phyloP scores from a whole-genome alignment of 768 basidiomycete genomes.

The Suillus lakei region DNA sequence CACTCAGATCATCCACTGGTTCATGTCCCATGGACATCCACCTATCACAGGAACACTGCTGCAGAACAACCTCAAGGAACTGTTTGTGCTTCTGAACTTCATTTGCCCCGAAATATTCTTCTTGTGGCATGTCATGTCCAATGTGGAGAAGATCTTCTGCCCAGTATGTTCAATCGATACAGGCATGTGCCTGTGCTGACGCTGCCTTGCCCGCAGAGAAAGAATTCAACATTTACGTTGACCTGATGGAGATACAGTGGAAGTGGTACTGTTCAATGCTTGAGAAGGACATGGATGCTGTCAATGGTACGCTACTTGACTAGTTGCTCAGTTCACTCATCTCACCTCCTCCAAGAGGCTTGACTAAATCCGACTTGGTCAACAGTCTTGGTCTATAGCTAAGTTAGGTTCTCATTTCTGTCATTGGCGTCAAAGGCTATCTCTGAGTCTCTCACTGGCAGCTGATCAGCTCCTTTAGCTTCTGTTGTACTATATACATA shows the following conservation, averaged over 20 bases:
- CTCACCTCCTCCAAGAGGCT: constrained; percentile 48
- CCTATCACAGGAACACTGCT: constrained; percentile 97
- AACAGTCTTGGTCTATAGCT: too few relatives aligned
- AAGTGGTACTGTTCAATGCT: constrained; percentile 97
- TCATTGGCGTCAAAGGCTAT: too few relatives aligned
- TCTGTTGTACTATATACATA: too few relatives aligned
- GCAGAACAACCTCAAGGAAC: constrained; percentile 96
- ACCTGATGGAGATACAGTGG: constrained; percentile 94
- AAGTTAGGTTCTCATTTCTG: too few relatives aligned
- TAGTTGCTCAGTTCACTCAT: background rate
- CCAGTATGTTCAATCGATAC: constrained; percentile 51
- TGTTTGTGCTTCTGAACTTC: constrained; percentile 92
- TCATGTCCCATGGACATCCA: constrained; percentile 84
- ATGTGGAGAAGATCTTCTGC: constrained; percentile 94
- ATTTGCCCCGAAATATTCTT: constrained; percentile 98
- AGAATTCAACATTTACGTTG: constrained; percentile 98
- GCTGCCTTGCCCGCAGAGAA: constrained; percentile 62
- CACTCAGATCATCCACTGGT: constrained; percentile 90
- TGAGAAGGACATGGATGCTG: constrained; percentile 98
- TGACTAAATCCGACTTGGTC: too few relatives aligned
- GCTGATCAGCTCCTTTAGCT: too few relatives aligned
- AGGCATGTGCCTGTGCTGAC: background rate
- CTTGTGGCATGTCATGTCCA: constrained; percentile 89
- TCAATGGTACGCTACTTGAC: constrained; percentile 68
- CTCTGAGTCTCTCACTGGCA: too few relatives aligned